A percentile compares a stretch with the other conserved stretches of the same genome.
Evolutionary conservation across 2,329 filamentous ascomycete species (phyloP).

Genomic region (Talaromyces islandicus): DNA sequence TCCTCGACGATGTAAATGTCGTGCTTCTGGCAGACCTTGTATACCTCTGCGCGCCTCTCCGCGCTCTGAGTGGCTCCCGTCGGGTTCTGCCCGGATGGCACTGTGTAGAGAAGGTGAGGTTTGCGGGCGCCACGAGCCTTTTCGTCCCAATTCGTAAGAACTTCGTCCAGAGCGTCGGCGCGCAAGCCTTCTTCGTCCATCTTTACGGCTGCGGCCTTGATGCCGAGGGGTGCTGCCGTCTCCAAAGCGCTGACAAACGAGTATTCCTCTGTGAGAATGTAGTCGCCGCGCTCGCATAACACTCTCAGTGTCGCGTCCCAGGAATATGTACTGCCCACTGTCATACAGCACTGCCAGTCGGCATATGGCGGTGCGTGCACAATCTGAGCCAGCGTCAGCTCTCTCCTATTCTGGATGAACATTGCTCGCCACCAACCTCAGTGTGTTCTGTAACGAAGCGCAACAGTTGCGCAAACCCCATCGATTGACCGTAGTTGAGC

Average conservation of each 20-base stretch:
- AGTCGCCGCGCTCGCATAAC: constrained; percentile 70
- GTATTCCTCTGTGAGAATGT: constrained; percentile 81
- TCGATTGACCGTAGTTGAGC: constrained; percentile 88
- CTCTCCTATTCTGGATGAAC: background rate
- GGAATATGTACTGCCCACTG: constrained; percentile 77
- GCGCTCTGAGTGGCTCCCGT: constrained; percentile 75
- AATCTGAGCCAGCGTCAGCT: constrained; percentile 42
- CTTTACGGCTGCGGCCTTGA: constrained; percentile 54
- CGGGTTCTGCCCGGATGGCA: constrained; percentile 82
- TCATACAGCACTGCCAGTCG: constrained; percentile 83
- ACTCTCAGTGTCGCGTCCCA: constrained; percentile 80
- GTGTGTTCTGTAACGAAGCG: constrained; percentile 93
- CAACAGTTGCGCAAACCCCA: constrained; percentile 78
- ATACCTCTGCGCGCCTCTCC: constrained; percentile 64
- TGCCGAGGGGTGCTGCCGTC: constrained; percentile 57
- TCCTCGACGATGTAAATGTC: constrained; percentile 85
- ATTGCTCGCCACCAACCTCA: constrained; percentile 45
- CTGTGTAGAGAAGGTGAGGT: constrained; percentile 63
- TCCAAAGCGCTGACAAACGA: constrained; percentile 76
- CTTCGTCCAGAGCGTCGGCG: constrained; percentile 55
- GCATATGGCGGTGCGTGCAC: constrained; percentile 79
- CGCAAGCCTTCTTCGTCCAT: constrained; percentile 64
- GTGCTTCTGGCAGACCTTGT: constrained; percentile 73
- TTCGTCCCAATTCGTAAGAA: constrained; percentile 61
- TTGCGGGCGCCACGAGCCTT: constrained; percentile 53